These are phyloP conservation scores for Glaciozyma antarctica DNA, from an alignment of 768 basidiomycete genomes.

Conservation along the genomic window DNA sequence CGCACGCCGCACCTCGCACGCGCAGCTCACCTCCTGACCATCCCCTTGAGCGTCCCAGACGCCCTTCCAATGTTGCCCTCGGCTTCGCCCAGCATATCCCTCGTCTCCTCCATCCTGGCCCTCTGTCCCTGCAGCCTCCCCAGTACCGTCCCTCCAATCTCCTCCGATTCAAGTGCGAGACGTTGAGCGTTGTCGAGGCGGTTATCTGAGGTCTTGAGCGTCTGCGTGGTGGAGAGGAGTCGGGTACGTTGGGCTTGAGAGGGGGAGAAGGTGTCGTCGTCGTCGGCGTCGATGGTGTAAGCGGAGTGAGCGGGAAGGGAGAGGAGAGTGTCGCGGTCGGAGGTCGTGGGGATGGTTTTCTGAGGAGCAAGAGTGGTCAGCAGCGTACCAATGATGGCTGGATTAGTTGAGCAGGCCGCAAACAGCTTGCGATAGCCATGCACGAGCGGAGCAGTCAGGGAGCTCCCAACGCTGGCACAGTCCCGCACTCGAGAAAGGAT, in stretches of 20 bases:
- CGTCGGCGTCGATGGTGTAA: conserved; percentile 17
- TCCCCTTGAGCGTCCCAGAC: conserved; percentile 41
- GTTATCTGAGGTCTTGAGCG: conserved; percentile 20
- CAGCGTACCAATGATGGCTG: background rate
- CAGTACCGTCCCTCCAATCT: conserved; percentile 42
- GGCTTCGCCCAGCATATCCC: conserved; percentile 38
- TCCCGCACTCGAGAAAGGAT: background rate
- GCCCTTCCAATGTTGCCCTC: conserved; percentile 42
- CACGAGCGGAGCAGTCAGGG: no score
- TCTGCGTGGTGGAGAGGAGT: conserved; percentile 16
- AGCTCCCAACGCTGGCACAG: no score
- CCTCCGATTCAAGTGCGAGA: conserved; percentile 43
- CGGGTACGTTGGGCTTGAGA: conserved; percentile 15
- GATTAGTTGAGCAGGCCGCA: no score
- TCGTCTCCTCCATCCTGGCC: conserved; percentile 40
- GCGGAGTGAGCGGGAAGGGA: conserved; percentile 7
- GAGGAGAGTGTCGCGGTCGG: conserved; percentile 26
- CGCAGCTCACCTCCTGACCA: conserved; percentile 40
- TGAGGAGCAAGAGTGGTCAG: background rate
- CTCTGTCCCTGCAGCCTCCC: conserved; percentile 41
- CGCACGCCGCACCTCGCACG: no score
- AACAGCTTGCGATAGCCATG: background rate
- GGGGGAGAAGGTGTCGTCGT: background rate
- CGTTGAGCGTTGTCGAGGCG: conserved; percentile 41
- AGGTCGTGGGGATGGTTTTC: conserved; percentile 2